phyloP scores from a whole-genome alignment of 1,284 basidiomycete genomes.

The Coriolopsis trogii region DNA sequence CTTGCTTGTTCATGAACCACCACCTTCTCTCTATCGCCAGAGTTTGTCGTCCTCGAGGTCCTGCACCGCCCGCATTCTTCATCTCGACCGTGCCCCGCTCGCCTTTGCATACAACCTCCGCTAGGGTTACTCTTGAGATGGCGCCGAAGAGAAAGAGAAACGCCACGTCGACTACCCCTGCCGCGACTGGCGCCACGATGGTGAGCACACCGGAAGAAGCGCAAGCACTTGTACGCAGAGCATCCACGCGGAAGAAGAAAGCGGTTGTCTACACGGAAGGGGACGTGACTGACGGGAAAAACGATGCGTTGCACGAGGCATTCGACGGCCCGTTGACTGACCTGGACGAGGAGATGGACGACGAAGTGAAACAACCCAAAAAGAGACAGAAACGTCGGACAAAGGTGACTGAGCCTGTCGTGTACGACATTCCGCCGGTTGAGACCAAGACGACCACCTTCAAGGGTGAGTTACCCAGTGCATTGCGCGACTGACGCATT shows the following conservation, averaged over 20 bases:
- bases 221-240: conserved; percentile 10
- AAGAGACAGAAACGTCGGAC: conserved; percentile 45
- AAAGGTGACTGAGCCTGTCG: conserved; percentile 56
- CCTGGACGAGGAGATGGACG: conserved; percentile 21
- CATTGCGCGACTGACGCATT: background rate
- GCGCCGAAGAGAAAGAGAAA: conserved; percentile 15
- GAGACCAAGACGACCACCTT: conserved; percentile 66
- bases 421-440: conserved; percentile 75
- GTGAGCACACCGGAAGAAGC: conserved; percentile 22
- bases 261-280: conserved; percentile 16
- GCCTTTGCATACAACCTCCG: background rate
- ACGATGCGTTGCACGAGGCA: conserved; percentile 8
- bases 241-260: conserved; percentile 15
- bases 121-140: background rate
- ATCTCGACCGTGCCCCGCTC: background rate
- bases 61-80: background rate
- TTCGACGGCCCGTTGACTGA: conserved; percentile 34
- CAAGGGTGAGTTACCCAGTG: conserved; percentile 47
- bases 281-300: background rate
- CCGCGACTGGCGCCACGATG: conserved; percentile 4
- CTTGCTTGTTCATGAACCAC: conserved; percentile 14
- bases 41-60: background rate
- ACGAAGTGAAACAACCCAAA: conserved; percentile 27
- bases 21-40: conserved; percentile 7
- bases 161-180: background rate